Evolutionary conservation across 305 asterid genomes (phyloP).

Genomic region (Solanum hybrid): DNA sequence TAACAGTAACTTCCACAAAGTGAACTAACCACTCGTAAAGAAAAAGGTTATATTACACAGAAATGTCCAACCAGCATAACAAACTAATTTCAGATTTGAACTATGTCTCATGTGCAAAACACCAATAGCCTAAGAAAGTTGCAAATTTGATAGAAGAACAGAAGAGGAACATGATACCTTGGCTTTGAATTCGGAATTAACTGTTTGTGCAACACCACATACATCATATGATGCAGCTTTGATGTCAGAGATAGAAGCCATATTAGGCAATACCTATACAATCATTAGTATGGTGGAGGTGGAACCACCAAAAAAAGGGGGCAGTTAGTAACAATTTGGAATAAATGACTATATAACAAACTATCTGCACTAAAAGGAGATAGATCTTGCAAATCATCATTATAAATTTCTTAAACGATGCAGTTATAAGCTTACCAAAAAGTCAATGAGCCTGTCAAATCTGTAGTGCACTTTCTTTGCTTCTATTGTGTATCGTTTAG

Average conservation of each 20-base stretch:
- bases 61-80: background rate
- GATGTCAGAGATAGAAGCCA: slow-evolving; percentile 81
- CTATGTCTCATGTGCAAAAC: background rate
- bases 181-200: slow-evolving; percentile 56
- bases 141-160: background rate
- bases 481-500: slow-evolving; percentile 72
- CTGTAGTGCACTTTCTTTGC: slow-evolving; percentile 81
- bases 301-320: background rate
- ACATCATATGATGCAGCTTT: slow-evolving; percentile 78
- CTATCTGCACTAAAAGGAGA: slow-evolving; percentile 11
- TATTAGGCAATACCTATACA: slow-evolving; percentile 79
- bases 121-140: background rate
- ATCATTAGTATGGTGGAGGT: background rate
- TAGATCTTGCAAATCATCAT: background rate
- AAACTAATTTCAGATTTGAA: background rate
- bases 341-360: slow-evolving; percentile 3
- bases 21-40: background rate
- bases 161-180: slow-evolving; percentile 37
- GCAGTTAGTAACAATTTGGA: slow-evolving; percentile 9
- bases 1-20: background rate
- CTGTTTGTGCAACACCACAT: slow-evolving; percentile 67
- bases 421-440: slow-evolving; percentile 50
- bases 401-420: background rate
- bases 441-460: slow-evolving; percentile 63
- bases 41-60: background rate